Evolutionary conservation across 2,329 filamentous ascomycete species (phyloP).

Genomic region (Alternaria ethzedia): DNA sequence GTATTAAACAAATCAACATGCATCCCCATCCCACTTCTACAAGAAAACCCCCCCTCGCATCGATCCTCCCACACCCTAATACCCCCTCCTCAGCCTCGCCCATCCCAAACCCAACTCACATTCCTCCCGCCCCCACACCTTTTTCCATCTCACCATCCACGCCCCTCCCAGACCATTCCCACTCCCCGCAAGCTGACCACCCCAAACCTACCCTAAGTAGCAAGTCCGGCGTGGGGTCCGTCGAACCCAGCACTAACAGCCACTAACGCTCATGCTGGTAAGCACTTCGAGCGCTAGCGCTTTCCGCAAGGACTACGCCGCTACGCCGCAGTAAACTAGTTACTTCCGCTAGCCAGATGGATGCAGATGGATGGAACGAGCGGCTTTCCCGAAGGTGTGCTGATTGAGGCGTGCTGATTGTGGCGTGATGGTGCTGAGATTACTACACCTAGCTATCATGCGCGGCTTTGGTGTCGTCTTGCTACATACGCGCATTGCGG

Average conservation of each 20-base stretch:
- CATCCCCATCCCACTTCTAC: background rate
- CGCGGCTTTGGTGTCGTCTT: background rate
- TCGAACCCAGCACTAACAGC: conserved; percentile 1
- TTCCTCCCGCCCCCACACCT: background rate
- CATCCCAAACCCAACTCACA: background rate
- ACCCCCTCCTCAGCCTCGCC: background rate
- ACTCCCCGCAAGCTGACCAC: background rate
- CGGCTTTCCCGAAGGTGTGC: background rate
- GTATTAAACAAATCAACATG: background rate
- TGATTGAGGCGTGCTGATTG: background rate
- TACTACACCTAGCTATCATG: no score
- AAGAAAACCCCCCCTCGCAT: background rate
- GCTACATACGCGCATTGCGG: no score
- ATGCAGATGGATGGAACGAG: background rate
- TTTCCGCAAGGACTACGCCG: background rate
- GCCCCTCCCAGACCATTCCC: background rate
- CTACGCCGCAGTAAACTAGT: background rate
- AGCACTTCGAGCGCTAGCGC: background rate
- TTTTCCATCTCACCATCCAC: background rate
- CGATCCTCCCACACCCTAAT: background rate
- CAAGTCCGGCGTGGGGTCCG: background rate
- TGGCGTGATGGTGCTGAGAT: background rate
- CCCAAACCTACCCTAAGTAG: background rate
- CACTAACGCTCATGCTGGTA: conserved; percentile 1
- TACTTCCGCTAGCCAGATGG: background rate